phyloP scores from a whole-genome alignment of 31 red algal species.

The Asparagopsis taxiformis region DNA sequence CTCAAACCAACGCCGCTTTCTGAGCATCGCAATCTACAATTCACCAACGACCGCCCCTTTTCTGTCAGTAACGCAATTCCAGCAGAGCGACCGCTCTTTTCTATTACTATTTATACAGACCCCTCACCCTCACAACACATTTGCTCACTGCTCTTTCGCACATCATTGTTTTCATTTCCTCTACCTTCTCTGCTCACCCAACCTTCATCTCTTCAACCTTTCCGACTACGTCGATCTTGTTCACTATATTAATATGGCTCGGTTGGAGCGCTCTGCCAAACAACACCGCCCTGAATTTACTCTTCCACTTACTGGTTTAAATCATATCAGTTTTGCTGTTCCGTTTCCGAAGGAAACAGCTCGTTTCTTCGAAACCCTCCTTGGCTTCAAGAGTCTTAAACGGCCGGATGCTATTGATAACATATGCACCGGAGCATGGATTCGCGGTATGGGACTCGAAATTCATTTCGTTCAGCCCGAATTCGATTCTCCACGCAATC shows the following conservation, averaged over 20 bases:
- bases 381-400: conserved; percentile 6
- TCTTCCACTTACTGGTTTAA: not conserved
- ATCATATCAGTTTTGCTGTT: conserved; percentile 3
- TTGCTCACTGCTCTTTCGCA: too few species aligned
- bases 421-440: conserved; percentile 2
- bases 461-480: conserved; percentile 3
- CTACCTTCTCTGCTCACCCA: not conserved
- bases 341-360: not conserved
- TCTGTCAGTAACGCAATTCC: too few species aligned
- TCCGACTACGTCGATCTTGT: not conserved
- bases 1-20: too few species aligned
- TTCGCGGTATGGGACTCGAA: conserved; percentile 12
- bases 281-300: not conserved
- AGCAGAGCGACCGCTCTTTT: too few species aligned
- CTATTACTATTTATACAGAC: too few species aligned
- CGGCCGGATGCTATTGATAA: not conserved
- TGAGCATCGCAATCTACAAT: too few species aligned
- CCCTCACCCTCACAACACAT: too few species aligned
- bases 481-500: not conserved
- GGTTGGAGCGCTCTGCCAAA: not conserved
- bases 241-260: not conserved
- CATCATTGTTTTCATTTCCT: too few species aligned
- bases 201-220: not conserved
- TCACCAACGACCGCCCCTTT: too few species aligned
- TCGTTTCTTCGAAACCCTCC: conserved; percentile 1